Conservation (phyloP, 345 rosid genomes). For the Euphorbia lathyris region DNA sequence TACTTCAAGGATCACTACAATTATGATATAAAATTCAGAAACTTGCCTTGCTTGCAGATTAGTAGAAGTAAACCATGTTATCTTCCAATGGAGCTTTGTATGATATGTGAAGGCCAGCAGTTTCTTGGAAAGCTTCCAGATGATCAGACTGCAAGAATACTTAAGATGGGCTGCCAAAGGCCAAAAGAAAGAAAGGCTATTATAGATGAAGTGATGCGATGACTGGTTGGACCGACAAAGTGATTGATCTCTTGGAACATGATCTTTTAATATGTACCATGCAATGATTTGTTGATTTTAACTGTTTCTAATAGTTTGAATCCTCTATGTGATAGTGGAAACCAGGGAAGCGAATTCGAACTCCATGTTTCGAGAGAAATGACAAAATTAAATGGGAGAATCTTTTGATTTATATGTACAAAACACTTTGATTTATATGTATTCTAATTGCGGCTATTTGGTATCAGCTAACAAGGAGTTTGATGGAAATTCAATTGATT, state of each 20-base stretch:
- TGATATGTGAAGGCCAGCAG: slow-evolving; percentile 96
- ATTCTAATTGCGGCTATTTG: too few species aligned
- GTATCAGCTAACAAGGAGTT: too few species aligned
- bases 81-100: slow-evolving; percentile 97
- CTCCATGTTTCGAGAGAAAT: slow-evolving; percentile 74
- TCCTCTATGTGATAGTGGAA: slow-evolving; percentile 51
- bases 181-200: slow-evolving; percentile 82
- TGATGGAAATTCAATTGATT: too few species aligned
- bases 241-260: slow-evolving; percentile 28
- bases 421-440: too few species aligned
- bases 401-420: too few species aligned
- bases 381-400: slow-evolving; percentile 79
- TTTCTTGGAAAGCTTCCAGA: slow-evolving; percentile 96
- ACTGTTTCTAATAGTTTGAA: slow-evolving; percentile 13
- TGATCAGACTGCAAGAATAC: slow-evolving; percentile 89
- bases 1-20: too few species aligned
- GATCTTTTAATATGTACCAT: neutral
- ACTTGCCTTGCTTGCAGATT: too few species aligned
- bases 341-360: slow-evolving; percentile 69
- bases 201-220: slow-evolving; percentile 71
- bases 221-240: slow-evolving; percentile 93
- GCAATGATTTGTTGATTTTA: neutral
- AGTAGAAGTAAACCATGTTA: slow-evolving; percentile 95
- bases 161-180: slow-evolving; percentile 87
- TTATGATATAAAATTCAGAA: too few species aligned